Evolutionary conservation across 305 asterid genomes (phyloP), one percentile per base, ranked within the genome.

Genomic region (Andrographis paniculata): DNA sequence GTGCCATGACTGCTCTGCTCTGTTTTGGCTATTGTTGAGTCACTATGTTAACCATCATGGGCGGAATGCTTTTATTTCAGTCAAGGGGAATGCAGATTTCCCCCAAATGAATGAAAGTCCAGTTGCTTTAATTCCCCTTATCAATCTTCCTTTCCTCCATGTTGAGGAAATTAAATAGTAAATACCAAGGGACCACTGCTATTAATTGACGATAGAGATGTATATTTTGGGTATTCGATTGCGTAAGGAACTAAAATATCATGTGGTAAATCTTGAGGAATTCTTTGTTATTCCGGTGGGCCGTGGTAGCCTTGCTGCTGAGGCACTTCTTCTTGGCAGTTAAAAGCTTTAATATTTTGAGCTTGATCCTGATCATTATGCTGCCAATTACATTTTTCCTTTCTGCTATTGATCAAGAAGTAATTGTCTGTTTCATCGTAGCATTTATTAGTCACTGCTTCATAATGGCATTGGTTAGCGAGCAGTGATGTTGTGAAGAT

Each of bases 171-270:
- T 18, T 17, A 15, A 30, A 19, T 21, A 50, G 33, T 42, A 16
- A 33, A 22, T 41, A 20, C 8, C 20, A 1, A 15, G 19, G 36
- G 51, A 48, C 22, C 42, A 28, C 10, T 49, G 35, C 7, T 28
- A 27, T 27, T 27, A 50, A 58, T 49, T 50, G 58, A 37, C 43
- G 42, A 22, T 50, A 42, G 41, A 58, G 35, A 20, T 24, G 30
- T 24, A 24, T 24, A 24, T 24, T 24, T 24, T 24, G 4, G 30
- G 6, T 3, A 24, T 24, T 4, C 8, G 30, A 24, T 24, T 24
- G 8, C n/a, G 30, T 3, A 24, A 24, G 8, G 30, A 3, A 24
- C 8, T 24, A 24, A 4, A 8, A 8, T 8, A 24, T 24, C 30
- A 4, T 24, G 8, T 24, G 6, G 8, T 24, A 24, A 24, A 24